Conservation (phyloP, 192 early-diverging fungal species). For the Entophlyctis helioformis region DNA sequence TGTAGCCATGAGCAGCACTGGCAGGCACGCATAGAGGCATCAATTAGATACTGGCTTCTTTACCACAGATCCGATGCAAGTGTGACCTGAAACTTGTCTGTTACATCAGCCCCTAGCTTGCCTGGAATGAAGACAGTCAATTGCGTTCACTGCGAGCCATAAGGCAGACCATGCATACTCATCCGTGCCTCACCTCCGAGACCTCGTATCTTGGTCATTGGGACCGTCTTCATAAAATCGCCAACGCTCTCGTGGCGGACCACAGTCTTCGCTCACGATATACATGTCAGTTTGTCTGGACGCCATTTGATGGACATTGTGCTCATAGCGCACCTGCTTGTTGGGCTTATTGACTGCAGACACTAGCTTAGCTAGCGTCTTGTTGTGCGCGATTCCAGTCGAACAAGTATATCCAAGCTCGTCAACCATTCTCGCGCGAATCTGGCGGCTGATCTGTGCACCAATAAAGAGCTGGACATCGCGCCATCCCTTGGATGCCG, state of each 20-base stretch:
- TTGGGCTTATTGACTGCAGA: conserved; percentile 77
- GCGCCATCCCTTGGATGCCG: too few relatives aligned
- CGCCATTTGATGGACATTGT: neutral
- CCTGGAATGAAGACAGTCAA: too few relatives aligned
- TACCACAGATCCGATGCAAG: too few relatives aligned
- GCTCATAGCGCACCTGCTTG: conserved; percentile 42
- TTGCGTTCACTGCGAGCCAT: too few relatives aligned
- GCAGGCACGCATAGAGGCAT: too few relatives aligned
- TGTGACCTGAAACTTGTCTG: too few relatives aligned
- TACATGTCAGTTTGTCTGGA: neutral
- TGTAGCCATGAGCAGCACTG: too few relatives aligned
- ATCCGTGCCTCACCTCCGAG: too few relatives aligned
- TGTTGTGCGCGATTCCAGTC: conserved; percentile 71
- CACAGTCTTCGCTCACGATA: conserved; percentile 41
- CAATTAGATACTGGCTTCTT: too few relatives aligned
- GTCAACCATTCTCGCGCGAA: conserved; percentile 48
- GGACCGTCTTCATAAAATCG: conserved; percentile 48
- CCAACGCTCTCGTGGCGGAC: conserved; percentile 43
- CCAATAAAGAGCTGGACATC: conserved; percentile 70
- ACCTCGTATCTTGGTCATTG: conserved; percentile 67
- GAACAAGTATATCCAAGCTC: conserved; percentile 63
- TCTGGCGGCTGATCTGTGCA: conserved; percentile 51
- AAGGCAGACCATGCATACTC: too few relatives aligned
- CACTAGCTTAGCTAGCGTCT: conserved; percentile 73
- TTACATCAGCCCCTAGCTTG: too few relatives aligned